Percentiles rank a stretch among this genome's conserved stretches.
Conservation (phyloP, 305 asterid species). For the Fraxinus platypoda region DNA sequence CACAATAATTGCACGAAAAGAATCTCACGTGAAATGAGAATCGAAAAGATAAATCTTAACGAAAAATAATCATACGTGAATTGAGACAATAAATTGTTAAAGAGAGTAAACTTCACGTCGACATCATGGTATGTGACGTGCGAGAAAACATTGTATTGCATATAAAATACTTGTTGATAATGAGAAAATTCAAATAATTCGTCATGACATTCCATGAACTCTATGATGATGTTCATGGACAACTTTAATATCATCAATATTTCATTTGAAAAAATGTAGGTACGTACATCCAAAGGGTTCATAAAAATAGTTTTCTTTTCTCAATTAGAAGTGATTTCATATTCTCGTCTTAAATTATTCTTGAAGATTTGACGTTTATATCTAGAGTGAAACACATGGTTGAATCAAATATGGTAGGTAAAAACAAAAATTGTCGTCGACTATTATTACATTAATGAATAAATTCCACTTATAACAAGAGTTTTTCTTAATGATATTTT, state of each 20-base stretch:
- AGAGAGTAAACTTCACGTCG: no score
- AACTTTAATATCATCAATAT: not conserved
- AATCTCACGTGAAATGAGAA: not conserved
- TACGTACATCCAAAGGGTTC: not conserved
- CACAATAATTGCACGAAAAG: not conserved
- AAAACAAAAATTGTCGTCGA: no score
- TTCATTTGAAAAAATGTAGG: not conserved
- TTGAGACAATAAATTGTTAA: not conserved
- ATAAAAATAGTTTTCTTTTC: not conserved
- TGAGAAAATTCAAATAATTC: not conserved
- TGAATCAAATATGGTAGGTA: no score
- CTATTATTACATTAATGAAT: no score
- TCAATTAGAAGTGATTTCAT: not conserved
- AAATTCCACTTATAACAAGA: no score
- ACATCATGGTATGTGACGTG: not conserved
- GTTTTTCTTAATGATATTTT: no score
- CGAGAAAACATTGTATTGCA: not conserved
- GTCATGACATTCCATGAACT: not conserved
- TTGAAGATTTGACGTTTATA: not conserved
- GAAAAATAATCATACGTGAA: not conserved
- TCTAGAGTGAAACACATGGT: no score
- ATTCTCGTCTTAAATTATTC: not conserved
- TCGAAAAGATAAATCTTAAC: no score
- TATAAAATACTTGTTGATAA: not conserved
- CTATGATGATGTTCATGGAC: not conserved